phyloP scores from a whole-genome alignment of 2,329 filamentous ascomycete genomes.

The Chaetomium olivaceum region DNA sequence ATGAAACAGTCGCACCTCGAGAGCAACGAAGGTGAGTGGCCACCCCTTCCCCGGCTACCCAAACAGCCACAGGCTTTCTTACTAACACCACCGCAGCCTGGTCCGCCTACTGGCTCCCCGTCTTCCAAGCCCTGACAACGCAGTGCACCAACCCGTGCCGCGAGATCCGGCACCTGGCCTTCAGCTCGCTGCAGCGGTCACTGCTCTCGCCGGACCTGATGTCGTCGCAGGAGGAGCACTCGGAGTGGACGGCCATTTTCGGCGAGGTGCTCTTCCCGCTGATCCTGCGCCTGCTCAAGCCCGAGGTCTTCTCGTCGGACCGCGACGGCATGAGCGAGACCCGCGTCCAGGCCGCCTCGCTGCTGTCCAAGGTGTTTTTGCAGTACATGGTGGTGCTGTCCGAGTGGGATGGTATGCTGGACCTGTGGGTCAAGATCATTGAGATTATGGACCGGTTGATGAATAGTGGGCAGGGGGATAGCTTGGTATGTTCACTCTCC shows the following conservation, averaged over 20 bases:
- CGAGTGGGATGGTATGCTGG: slow-evolving; percentile 84
- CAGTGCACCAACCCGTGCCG: slow-evolving; percentile 95
- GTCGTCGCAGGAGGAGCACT: slow-evolving; percentile 66
- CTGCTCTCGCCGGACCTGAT: slow-evolving; percentile 83
- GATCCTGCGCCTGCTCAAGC: slow-evolving; percentile 82
- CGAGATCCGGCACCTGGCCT: slow-evolving; percentile 86
- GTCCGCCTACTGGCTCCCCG: slow-evolving; percentile 96
- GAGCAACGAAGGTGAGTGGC: slow-evolving; percentile 66
- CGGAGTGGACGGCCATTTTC: slow-evolving; percentile 95
- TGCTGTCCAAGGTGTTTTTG: slow-evolving; percentile 93
- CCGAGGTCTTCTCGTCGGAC: slow-evolving; percentile 90
- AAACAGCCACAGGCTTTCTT: neutral
- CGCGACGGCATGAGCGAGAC: slow-evolving; percentile 94
- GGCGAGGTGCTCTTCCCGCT: slow-evolving; percentile 90
- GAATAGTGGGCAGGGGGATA: slow-evolving; percentile 92
- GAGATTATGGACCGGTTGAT: slow-evolving; percentile 94
- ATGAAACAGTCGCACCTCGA: slow-evolving; percentile 95
- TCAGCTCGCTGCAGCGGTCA: slow-evolving; percentile 80
- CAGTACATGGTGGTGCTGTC: slow-evolving; percentile 86
- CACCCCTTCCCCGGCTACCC: neutral
- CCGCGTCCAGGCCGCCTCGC: slow-evolving; percentile 82
- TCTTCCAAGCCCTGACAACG: slow-evolving; percentile 82
- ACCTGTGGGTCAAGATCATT: slow-evolving; percentile 88
- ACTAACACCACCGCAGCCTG: slow-evolving; percentile 63
- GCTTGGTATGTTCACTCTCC: slow-evolving; percentile 62